Base-by-base conservation (phyloP, 2,329 filamentous ascomycete species). In the Lasiodiplodia sp. region DNA sequence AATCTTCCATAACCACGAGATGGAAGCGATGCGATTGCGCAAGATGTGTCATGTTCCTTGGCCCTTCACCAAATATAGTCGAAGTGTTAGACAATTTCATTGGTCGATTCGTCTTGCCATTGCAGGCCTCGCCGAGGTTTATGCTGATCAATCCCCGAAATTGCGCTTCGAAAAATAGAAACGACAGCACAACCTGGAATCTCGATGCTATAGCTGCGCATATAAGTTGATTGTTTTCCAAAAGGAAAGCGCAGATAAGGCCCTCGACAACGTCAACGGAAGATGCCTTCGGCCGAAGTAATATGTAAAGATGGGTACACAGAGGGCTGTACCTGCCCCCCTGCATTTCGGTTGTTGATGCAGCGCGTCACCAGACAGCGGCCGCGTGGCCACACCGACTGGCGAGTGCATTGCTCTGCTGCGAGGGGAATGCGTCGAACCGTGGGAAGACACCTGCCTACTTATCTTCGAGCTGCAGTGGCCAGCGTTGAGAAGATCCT, bases 21-120 rank as follows among this genome's bases (percentile, higher is more conserved):
- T 18, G 18, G 25, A 64, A 37, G 25, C 25, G 25, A 65, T 65
- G 38, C 76, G 58, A 40, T 52, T 47, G 21, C 47, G 47, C 23
- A 56, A 34, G 34, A 34, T 31, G 16, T 25, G 51, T 64, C 23
- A 18, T 14, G 21, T 21, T 11, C 51, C 51, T 23, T 23, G 38
- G n/a, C 47, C 47, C 21, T 38, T 12, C 31, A 3, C 60, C 60
- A 53, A 53, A 14, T 64, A 52, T 64, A 64, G 60, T 37, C 14
- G 21, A 21, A 44, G 58, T 49, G 14, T n/a, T 37, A 37, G 25
- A 28, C 23, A 51, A n/a, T 34, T 14, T 47, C 25, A 52, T 64
- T 52, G 47, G 47, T 38, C 31, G 21, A 34, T 52, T 11, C 40
- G 47, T 14, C n/a, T 49, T 64, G n/a, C 28, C 31, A 23, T 49